Percentiles rank a stretch among this genome's conserved stretches.
These are phyloP conservation scores for Rhodotorula babjevae DNA, from an alignment of 768 basidiomycete genomes.

Conservation along the genomic window DNA sequence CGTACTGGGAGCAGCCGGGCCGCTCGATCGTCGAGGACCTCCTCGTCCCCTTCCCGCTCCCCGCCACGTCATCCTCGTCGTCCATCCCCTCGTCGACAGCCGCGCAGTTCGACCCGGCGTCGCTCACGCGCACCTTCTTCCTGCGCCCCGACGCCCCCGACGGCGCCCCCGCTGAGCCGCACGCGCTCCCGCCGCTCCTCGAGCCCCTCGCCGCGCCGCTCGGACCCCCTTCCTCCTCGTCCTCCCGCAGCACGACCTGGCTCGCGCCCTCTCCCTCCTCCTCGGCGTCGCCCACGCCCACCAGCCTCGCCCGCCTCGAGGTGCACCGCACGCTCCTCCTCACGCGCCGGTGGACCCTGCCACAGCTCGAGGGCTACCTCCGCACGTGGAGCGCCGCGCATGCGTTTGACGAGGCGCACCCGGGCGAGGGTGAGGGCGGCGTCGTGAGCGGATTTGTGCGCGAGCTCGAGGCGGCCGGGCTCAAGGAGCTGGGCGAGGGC, in stretches of 20 bases:
- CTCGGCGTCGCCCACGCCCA: no score
- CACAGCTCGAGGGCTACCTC: conserved; percentile 63
- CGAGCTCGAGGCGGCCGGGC: conserved; percentile 23
- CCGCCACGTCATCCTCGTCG: conserved; percentile 5
- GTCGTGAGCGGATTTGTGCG: conserved; percentile 25
- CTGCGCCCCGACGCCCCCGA: conserved; percentile 6
- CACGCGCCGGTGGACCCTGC: background rate
- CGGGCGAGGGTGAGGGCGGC: conserved; percentile 29
- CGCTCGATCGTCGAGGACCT: conserved; percentile 67
- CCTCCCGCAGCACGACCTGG: background rate
- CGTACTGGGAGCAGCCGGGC: conserved; percentile 76
- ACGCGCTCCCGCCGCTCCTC: background rate
- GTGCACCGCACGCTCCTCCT: conserved; percentile 12
- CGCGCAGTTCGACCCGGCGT: background rate
- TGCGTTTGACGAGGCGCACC: conserved; percentile 59
- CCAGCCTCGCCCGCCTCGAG: no score
- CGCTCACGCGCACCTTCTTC: conserved; percentile 15
- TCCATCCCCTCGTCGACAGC: background rate
- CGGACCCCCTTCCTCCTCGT: background rate
- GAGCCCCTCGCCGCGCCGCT: background rate
- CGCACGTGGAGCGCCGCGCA: conserved; percentile 67
- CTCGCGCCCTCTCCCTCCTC: no score
- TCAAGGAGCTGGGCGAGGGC: conserved; percentile 27
- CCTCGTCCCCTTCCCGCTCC: conserved; percentile 60
- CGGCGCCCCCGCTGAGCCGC: background rate